Evolutionary conservation across 1,284 basidiomycete genomes (phyloP), one percentile per base, ranked within the genome.

Genomic region (Amylostereum areolatum): DNA sequence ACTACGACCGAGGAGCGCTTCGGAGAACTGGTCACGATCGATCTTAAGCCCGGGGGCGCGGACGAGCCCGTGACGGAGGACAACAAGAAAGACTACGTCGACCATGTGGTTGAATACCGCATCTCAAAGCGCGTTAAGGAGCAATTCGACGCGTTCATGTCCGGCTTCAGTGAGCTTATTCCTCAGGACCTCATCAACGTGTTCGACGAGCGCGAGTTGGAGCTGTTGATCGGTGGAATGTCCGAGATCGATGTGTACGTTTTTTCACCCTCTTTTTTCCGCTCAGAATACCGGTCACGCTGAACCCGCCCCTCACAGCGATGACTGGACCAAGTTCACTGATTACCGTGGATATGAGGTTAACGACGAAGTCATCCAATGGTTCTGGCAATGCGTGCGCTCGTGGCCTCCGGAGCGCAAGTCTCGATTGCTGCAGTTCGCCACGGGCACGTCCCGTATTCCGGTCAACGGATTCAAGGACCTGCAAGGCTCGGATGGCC

Each of bases 391-490:
- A 73, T 95, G 92, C 62, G 91, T 99, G 51, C 85, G 90, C 49
- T 85, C 86, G 47, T 99, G 96, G 96, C 94, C 96, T 5, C 78
- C 93, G 0, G 97, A 99, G 71, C 85, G 93, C 67, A 97, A 98
- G 72, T 91, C 90, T 43, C 86, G 96, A 7, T 71, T 98, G 51
- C 70, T 97, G 45, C 96, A 99, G 68, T 98, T 99, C 67, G 94
- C 95, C 5, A 99, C 97, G 4, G 97, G 97, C 39, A 99, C 97
- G 7, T 95, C 91, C 33, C 80, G 96, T 59, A 93, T 99, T 50
- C 97, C 97, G 4, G 97, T 99, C 66, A 97, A 97, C 67, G 97
- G 97, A 1, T 99, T 99, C 80, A 98, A 98, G 69, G 97, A 99
- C 62, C 73, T 99, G 29, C 96, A 98, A 70, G 96, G 96, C 5